These are phyloP conservation scores for Pseudogymnoascus sp. DNA, from an alignment of 2,329 filamentous ascomycete species.

Conservation along the genomic window DNA sequence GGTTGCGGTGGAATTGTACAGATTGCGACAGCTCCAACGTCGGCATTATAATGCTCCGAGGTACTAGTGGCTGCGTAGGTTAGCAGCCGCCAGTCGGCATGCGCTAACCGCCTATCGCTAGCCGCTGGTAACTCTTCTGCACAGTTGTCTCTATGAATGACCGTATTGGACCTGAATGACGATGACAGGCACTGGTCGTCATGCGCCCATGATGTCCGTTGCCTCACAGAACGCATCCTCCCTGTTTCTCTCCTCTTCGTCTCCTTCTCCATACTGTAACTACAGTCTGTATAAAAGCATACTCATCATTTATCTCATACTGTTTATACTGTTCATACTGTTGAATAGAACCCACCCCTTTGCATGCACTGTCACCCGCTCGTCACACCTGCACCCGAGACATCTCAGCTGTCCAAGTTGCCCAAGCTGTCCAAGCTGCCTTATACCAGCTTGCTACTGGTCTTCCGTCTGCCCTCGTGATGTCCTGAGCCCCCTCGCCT, in stretches of 20 bases:
- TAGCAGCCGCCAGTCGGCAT: background rate
- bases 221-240: background rate
- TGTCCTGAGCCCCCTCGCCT: background rate
- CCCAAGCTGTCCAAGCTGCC: background rate
- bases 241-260: background rate
- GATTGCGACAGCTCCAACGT: constrained; percentile 5
- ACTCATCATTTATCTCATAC: background rate
- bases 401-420: background rate
- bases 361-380: background rate
- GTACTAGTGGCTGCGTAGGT: background rate
- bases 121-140: background rate
- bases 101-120: background rate
- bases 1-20: constrained; percentile 5
- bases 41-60: background rate
- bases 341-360: background rate
- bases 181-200: background rate
- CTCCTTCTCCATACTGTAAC: background rate
- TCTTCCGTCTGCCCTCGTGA: background rate
- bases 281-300: background rate
- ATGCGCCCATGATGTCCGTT: background rate
- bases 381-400: background rate
- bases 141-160: background rate
- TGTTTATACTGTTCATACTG: background rate
- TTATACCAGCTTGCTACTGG: background rate
- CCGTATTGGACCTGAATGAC: background rate